Base-by-base conservation (phyloP, 768 basidiomycete genomes). In the Tulasnella sp. region DNA sequence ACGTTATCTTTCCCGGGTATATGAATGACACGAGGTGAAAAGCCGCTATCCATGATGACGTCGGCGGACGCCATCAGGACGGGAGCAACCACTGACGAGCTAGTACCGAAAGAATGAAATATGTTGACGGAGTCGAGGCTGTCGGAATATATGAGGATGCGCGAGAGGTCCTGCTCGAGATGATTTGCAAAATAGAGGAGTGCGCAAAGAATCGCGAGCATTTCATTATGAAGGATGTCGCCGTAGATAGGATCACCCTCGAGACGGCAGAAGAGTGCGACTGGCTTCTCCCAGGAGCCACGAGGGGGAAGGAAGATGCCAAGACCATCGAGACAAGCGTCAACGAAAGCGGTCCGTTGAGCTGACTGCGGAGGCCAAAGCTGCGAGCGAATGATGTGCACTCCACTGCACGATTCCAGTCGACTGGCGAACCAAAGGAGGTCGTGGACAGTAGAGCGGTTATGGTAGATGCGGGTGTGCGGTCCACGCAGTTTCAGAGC, bases 41-140 rank as follows among this genome's bases (percentile, higher is more conserved):
- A 60, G 22, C 75, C 5, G 14, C 7, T 28, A 0, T 2, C 0
- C 0, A 85, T 5, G 7, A 83, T 5, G 0, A 72, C 12, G 20
- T 85, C 83, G 22, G 84, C 83, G 0, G 84, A 80, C 4, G 46
- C n/a, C 2, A 73, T 76, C 0, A 87, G 82, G n/a, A 87, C 72
- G 0, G 41, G 14, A 50, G 87, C 86, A 79, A 85, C 85, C 3
- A 16, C 5, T 0, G 28, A 24, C 1, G 83, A 83, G 1, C 24
- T 2, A 1, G 85, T 83, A 3, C 78, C 40, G 3, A 87, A 80
- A 0, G 83, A 75, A 42, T 84, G 83, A 73, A 88, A 88, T 1
- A 88, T 83, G 0, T 83, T 54, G 1, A 88, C 85, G 0, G 86
- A 85, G 82, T 87, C 87, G 0, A 81, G 34, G 37, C 84, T 87